These are phyloP conservation scores for Aegilops bicornis DNA, from an alignment of 176 grass and related monocot species.

Conservation along the genomic window DNA sequence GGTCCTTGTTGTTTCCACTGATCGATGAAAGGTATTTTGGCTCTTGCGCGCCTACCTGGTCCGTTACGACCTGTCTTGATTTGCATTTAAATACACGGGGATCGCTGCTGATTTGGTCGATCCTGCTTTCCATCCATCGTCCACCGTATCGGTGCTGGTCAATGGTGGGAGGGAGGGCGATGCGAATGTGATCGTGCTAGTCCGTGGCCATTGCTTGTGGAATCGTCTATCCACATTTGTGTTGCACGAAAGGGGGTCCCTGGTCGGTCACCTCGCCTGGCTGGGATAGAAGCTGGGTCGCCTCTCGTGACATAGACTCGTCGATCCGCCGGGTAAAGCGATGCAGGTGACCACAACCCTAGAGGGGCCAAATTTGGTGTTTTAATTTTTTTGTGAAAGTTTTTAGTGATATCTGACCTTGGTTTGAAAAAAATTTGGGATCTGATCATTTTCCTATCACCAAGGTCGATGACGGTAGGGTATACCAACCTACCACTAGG, in stretches of 20 bases:
- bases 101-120: not conserved
- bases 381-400: too few species aligned
- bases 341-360: too few species aligned
- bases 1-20: conserved; percentile 16
- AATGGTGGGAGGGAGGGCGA: not conserved
- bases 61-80: conserved; percentile 1
- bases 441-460: too few species aligned
- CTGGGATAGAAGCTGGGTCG: not conserved
- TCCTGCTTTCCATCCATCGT: not conserved
- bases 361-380: too few species aligned
- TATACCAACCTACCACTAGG: too few species aligned
- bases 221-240: not conserved
- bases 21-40: conserved; percentile 20
- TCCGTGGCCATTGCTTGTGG: not conserved
- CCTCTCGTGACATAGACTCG: not conserved
- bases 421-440: too few species aligned
- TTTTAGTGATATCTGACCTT: too few species aligned
- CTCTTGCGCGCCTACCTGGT: conserved; percentile 31
- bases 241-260: not conserved
- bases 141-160: not conserved
- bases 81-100: not conserved
- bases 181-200: not conserved
- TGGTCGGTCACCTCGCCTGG: not conserved
- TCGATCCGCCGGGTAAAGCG: not conserved
- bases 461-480: too few species aligned